These are phyloP conservation scores for Gliomastix tumulicola DNA, from an alignment of 2,329 filamentous ascomycete species.

Conservation along the genomic window DNA sequence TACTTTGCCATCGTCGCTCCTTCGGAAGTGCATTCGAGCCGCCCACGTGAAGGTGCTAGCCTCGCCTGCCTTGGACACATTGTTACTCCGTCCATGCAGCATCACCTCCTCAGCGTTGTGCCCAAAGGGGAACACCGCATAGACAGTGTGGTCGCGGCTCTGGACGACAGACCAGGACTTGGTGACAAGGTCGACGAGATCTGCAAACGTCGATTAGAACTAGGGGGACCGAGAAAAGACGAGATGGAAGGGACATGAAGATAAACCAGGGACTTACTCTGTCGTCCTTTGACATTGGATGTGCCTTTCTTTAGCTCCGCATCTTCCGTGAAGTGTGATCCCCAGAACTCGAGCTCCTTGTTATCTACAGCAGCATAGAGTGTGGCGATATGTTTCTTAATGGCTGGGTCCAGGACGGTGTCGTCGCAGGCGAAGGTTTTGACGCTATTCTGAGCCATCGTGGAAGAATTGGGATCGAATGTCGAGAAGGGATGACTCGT, in stretches of 20 bases:
- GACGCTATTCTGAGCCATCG: too few relatives aligned
- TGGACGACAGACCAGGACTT: background rate
- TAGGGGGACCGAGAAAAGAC: too few relatives aligned
- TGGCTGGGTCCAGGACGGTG: constrained; percentile 5
- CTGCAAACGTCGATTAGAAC: too few relatives aligned
- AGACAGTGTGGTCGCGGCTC: constrained; percentile 1
- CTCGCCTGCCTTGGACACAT: background rate
- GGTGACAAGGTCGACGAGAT: background rate
- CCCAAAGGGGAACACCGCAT: constrained; percentile 1
- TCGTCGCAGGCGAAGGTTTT: constrained; percentile 5
- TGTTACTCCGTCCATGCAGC: constrained; percentile 2
- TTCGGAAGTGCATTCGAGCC: constrained; percentile 2
- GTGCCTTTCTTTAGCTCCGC: constrained; percentile 1
- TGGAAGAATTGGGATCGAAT: too few relatives aligned
- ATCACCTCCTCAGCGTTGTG: constrained; percentile 2
- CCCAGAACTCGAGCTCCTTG: constrained; percentile 3
- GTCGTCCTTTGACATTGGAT: background rate
- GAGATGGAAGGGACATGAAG: too few relatives aligned
- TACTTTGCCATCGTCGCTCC: constrained; percentile 1
- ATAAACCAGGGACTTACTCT: constrained; percentile 1
- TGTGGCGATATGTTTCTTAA: constrained; percentile 5
- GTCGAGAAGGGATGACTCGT: too few relatives aligned
- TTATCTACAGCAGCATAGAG: constrained; percentile 5
- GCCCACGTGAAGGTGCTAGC: constrained; percentile 1
- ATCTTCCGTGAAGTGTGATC: constrained; percentile 4